Evolutionary conservation across 2,329 filamentous ascomycete species (phyloP), one percentile per base, ranked within the genome.

Genomic region (Monilinia fructicola): DNA sequence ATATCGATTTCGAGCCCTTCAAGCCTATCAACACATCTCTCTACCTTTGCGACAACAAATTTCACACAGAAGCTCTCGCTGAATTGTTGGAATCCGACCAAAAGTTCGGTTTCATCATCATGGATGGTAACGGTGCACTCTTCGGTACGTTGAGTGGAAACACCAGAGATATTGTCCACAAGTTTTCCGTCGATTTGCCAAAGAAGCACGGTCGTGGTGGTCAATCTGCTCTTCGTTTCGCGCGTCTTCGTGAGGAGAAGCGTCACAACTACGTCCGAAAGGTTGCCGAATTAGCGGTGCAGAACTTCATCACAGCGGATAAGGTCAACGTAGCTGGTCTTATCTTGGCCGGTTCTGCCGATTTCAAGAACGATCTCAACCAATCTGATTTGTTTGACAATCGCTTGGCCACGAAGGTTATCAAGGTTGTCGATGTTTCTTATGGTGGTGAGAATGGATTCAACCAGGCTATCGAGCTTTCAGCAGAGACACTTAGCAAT

Each of bases 141-240:
- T 99, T 99, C 74, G 95, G 95, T 75, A 99, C 95, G 0, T 85
- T 99, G 53, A 97, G 93, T 76, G 96, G 95, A 74, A 99, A 99
- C 81, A 99, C 95, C 46, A 89, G 95, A 78, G 96, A 99, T 75
- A 86, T 99, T 60, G 85, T 98, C 63, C 95, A 99, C 83, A 99
- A 99, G 81, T 97, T 99, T 83, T 92, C 91, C 26, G 95, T 99
- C 78, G 96, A 99, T 84, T 84, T 99, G 67, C 95, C 95, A 79
- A 99, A 99, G 89, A 99, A 99, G 86, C 95, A 99, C 87, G 95
- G 95, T 71, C 93, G 95, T 90, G 95, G 95, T 93, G 95, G 95
- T 86, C 96, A 99, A 85, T 99, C 95, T 73, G 95, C 95, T 68
- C 87, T 99, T 77, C 96, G 95, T 94, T 99, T 99, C 81, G 92